Percentiles rank a stretch among this genome's conserved stretches.
Conservation (phyloP, 352 stramenopile species). For the Pythium myriotylum region DNA sequence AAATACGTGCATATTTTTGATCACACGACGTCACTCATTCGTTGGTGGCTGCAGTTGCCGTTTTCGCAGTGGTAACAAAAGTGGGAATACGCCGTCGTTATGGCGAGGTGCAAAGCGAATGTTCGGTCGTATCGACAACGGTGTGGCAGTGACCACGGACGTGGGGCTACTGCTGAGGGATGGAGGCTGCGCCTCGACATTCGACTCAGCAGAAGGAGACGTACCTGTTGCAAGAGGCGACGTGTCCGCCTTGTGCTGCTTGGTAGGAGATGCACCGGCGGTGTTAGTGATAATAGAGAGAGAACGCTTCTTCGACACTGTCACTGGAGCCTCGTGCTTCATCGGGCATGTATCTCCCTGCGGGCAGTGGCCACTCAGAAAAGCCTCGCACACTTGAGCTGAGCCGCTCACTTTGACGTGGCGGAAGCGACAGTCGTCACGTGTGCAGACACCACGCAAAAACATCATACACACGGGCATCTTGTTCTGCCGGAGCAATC, state of each 20-base stretch:
- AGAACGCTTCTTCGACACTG: slow-evolving; percentile 11
- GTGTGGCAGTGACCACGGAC: neutral
- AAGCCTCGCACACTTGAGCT: slow-evolving; percentile 64
- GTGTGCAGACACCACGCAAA: slow-evolving; percentile 68
- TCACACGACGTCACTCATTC: neutral
- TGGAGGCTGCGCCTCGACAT: neutral
- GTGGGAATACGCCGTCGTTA: slow-evolving; percentile 37
- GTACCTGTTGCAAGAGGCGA: slow-evolving; percentile 14
- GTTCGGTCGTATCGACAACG: slow-evolving; percentile 26
- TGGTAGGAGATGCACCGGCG: neutral
- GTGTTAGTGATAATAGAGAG: neutral
- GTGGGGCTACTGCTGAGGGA: slow-evolving; percentile 5
- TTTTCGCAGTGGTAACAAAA: slow-evolving; percentile 37
- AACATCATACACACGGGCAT: slow-evolving; percentile 84
- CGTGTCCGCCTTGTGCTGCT: slow-evolving; percentile 16
- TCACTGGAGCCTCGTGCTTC: slow-evolving; percentile 57
- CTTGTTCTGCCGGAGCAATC: slow-evolving; percentile 57
- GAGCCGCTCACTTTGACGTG: slow-evolving; percentile 81
- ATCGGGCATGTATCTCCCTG: slow-evolving; percentile 54
- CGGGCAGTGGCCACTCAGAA: slow-evolving; percentile 68
- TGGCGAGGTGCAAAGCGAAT: slow-evolving; percentile 65
- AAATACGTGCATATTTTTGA: too few species aligned
- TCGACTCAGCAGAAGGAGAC: slow-evolving; percentile 1
- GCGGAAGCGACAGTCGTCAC: slow-evolving; percentile 75
- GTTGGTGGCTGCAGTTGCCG: slow-evolving; percentile 4